phyloP scores from a whole-genome alignment of 1,284 basidiomycete genomes.

The Ustilago bromivora region DNA sequence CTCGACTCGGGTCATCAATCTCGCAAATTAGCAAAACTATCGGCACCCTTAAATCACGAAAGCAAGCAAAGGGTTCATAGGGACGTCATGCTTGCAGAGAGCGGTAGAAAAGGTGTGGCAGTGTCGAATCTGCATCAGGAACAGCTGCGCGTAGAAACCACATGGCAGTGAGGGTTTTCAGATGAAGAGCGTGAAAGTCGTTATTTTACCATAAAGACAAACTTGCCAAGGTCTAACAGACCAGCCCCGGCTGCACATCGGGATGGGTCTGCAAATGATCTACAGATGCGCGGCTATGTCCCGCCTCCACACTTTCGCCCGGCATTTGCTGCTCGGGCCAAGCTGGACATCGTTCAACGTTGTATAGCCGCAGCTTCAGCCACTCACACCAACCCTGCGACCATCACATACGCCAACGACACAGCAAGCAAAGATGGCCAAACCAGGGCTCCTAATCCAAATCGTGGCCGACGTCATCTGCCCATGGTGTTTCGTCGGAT shows the following conservation, averaged over 20 bases:
- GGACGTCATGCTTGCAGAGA: constrained; percentile 5
- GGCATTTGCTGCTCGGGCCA: constrained; percentile 29
- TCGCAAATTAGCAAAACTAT: constrained; percentile 4
- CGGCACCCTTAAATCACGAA: background rate
- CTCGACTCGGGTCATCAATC: background rate
- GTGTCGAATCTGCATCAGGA: background rate
- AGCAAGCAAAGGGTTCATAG: background rate
- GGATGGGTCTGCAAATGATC: background rate
- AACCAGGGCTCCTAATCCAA: constrained; percentile 50
- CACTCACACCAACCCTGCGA: background rate
- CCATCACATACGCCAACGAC: background rate
- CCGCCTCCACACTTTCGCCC: constrained; percentile 23
- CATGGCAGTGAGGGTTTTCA: background rate
- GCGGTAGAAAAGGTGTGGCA: background rate
- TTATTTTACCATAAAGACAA: background rate
- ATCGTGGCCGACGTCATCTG: constrained; percentile 52
- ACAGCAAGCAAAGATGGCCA: constrained; percentile 29
- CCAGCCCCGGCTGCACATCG: background rate
- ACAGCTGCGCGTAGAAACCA: background rate
- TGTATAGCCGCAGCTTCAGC: background rate
- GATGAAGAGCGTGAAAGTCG: constrained; percentile 13
- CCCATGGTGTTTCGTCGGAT: constrained; percentile 57
- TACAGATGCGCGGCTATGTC: constrained; percentile 10
- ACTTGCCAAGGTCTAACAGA: background rate
- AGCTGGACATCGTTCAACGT: constrained; percentile 1